These are phyloP conservation scores for Thalia dealbata DNA, from an alignment of 176 grass and related monocot genomes.

Conservation along the genomic window DNA sequence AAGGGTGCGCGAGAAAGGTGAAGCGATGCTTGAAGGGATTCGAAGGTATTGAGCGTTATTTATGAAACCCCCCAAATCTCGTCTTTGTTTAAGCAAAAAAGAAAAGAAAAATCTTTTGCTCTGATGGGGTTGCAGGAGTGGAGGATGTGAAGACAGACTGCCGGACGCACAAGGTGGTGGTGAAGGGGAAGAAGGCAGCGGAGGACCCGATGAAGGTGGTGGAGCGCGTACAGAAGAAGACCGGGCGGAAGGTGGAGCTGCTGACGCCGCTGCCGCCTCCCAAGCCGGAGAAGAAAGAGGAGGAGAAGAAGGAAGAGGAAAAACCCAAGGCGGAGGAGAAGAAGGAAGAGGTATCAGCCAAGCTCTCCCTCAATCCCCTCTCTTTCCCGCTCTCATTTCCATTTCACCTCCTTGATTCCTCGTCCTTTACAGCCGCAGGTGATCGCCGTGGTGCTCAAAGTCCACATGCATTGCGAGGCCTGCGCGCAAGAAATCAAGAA, in stretches of 20 bases:
- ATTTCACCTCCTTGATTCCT: neutral
- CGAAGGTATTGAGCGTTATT: conserved; percentile 40
- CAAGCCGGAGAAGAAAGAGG: conserved; percentile 42
- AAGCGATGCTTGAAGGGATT: conserved; percentile 62
- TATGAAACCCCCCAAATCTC: neutral
- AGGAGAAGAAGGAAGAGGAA: conserved; percentile 34
- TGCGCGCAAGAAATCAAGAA: conserved; percentile 15
- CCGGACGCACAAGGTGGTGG: conserved; percentile 57
- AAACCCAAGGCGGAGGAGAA: conserved; percentile 22
- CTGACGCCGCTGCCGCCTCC: conserved; percentile 41
- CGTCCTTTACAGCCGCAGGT: conserved; percentile 1
- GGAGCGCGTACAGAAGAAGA: conserved; percentile 81
- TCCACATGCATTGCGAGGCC: conserved; percentile 21
- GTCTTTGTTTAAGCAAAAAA: too few relatives aligned
- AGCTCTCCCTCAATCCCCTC: neutral
- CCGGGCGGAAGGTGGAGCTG: conserved; percentile 76
- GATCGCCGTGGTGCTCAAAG: conserved; percentile 13
- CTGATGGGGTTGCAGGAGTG: conserved; percentile 40
- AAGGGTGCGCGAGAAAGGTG: conserved; percentile 87
- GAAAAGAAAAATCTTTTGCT: neutral
- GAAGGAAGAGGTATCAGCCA: conserved; percentile 9
- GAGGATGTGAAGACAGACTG: conserved; percentile 69
- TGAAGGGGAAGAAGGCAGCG: conserved; percentile 79
- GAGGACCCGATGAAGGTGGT: conserved; percentile 85
- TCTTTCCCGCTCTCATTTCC: neutral